phyloP scores from a whole-genome alignment of 805 yeast genomes.

The Priceomyces fermenticarens region DNA sequence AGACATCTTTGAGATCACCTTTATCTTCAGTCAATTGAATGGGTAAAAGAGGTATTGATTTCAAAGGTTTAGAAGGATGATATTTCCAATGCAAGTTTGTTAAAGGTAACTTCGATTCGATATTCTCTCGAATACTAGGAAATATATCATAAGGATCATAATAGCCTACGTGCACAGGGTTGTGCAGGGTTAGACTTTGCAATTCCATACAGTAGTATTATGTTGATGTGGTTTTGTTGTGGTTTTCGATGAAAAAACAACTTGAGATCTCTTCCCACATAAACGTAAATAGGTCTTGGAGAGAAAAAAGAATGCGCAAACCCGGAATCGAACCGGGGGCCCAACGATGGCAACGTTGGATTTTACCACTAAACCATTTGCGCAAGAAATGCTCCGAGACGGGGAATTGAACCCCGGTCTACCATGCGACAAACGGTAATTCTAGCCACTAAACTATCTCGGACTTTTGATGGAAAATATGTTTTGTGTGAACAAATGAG shows the following conservation, averaged over 20 bases:
- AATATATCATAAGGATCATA: constrained; percentile 73
- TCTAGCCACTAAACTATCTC: constrained; percentile 21
- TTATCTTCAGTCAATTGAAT: constrained; percentile 54
- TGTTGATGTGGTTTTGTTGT: background rate
- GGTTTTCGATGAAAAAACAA: background rate
- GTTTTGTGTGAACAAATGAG: background rate
- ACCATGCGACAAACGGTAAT: constrained; percentile 21
- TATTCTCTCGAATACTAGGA: constrained; percentile 39
- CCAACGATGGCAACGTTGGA: constrained; percentile 16
- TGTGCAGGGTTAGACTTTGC: constrained; percentile 5
- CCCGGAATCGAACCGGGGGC: constrained; percentile 17
- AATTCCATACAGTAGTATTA: constrained; percentile 2
- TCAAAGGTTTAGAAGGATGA: constrained; percentile 47
- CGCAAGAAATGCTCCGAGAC: constrained; percentile 15
- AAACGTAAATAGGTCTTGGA: background rate
- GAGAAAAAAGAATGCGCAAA: constrained; percentile 11
- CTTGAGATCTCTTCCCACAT: background rate
- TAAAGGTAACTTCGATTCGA: constrained; percentile 50
- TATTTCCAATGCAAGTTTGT: constrained; percentile 69
- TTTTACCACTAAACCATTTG: constrained; percentile 14
- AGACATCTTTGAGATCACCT: constrained; percentile 34
- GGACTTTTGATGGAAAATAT: constrained; percentile 5
- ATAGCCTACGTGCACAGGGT: constrained; percentile 47
- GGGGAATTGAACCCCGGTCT: constrained; percentile 22
- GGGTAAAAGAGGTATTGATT: constrained; percentile 61